Conservation (phyloP, 1,284 basidiomycete species). For the Ustilago tritici region DNA sequence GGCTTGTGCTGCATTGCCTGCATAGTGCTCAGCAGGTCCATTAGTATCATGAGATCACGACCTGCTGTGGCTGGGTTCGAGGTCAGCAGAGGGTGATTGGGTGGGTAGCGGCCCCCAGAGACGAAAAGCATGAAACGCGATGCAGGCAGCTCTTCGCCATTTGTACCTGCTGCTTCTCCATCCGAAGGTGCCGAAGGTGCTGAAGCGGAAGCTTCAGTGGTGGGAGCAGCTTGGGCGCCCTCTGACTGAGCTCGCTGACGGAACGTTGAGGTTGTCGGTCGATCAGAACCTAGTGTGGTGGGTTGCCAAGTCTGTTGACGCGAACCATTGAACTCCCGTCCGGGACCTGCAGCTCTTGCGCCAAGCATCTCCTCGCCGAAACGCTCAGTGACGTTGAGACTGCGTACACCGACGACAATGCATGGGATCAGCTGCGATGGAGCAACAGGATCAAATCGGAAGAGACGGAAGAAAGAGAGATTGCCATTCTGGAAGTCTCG, state of each 20-base stretch:
- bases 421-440: conserved; percentile 59
- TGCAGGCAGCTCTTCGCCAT: conserved; percentile 35
- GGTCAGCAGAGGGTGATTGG: conserved; percentile 63
- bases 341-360: conserved; percentile 23
- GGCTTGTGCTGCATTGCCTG: conserved; percentile 59
- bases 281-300: conserved; percentile 30
- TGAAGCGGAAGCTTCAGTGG: not conserved
- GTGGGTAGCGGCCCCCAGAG: conserved; percentile 63
- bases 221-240: conserved; percentile 9
- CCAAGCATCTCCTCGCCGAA: conserved; percentile 41
- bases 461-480: conserved; percentile 66
- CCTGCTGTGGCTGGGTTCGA: conserved; percentile 58
- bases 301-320: conserved; percentile 43
- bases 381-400: conserved; percentile 55
- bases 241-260: conserved; percentile 28
- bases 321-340: conserved; percentile 22
- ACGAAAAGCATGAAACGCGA: conserved; percentile 67
- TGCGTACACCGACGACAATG: conserved; percentile 66
- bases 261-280: conserved; percentile 5
- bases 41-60: conserved; percentile 66
- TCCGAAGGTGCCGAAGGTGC: not conserved
- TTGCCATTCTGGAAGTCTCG: conserved; percentile 61
- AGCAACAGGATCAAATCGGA: conserved; percentile 59
- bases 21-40: conserved; percentile 65
- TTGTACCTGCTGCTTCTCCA: conserved; percentile 1